These are phyloP conservation scores for Macrophomina phaseolina DNA, from an alignment of 2,329 filamentous ascomycete species.

Conservation along the genomic window DNA sequence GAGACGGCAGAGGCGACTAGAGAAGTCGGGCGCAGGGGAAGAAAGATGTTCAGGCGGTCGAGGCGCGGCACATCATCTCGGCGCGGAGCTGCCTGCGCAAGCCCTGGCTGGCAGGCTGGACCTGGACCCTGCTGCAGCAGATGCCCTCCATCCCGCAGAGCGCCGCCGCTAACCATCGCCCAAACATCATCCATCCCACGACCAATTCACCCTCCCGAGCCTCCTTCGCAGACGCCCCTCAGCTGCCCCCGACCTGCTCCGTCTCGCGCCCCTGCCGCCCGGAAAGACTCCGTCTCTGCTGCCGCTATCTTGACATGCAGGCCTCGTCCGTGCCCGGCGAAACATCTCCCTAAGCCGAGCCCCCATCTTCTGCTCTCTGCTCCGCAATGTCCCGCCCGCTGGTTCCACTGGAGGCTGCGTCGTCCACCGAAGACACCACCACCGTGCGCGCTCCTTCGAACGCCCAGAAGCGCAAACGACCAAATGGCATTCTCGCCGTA, in stretches of 20 bases:
- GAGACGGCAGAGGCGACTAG: no score
- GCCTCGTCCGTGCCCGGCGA: not conserved
- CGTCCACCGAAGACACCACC: not conserved
- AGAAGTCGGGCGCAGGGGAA: no score
- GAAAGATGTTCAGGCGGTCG: no score
- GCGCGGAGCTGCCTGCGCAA: not conserved
- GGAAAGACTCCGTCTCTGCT: not conserved
- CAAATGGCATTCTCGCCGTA: constrained; percentile 12
- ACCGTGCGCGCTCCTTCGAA: not conserved
- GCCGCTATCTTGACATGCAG: not conserved
- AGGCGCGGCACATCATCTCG: not conserved
- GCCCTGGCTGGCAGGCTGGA: not conserved
- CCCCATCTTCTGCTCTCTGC: not conserved
- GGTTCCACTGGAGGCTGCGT: not conserved
- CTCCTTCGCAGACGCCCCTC: not conserved
- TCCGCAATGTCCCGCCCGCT: constrained; percentile 4
- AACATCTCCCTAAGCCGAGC: not conserved
- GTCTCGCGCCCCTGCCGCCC: not conserved
- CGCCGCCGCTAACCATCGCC: not conserved
- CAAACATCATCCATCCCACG: not conserved
- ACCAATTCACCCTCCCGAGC: not conserved
- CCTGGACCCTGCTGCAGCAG: no score
- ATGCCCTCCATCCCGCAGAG: not conserved
- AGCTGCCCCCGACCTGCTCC: not conserved
- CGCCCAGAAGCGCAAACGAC: constrained; percentile 5